Base-by-base conservation (phyloP, 306 rosid genomes). In the Arachis stenosperma region DNA sequence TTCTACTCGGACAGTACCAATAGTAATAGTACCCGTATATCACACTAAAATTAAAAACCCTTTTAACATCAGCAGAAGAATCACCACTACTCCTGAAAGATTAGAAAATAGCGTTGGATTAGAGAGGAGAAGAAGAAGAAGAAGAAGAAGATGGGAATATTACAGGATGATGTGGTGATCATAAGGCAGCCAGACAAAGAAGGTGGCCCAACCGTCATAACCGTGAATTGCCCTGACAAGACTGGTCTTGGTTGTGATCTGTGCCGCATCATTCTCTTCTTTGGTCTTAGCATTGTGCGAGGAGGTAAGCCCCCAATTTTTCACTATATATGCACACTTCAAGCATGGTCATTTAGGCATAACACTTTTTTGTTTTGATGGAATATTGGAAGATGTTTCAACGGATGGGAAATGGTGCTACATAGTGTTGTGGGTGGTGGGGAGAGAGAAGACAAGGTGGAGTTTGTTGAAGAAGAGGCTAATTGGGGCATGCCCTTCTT, bases 351-450 rank as follows among this genome's bases (percentile, higher is more conserved):
- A 22, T 22, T 22, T 22, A 1, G 27, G 27, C 27, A 22, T 22
- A 22, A 22, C 27, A 22, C 27, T 62, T 12, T 8, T 8, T 62
- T 51, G 69, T 39, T 43, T 66, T 70, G 15, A 9, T 81, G 70
- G 22, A 11, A 79, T 69, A 14, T 64, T 67, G 86, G 86, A 82
- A 94, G 99, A 94, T 64, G 89, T 94, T 6, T 86, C 97, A 4
- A 94, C 99, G 9, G 99, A 94, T 74, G 99, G 99, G 29, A 91
- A 79, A 82, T 94, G 99, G 99, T 94, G 99, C 85, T 94, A 84
- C 84, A n/a, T 94, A 66, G 93, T 94, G 40, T 87, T 94, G 46
- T 91, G 97, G 99, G 99, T 94, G 69, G 50, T 67, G 40, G 99
- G 96, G 51, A 88, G 79, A 29, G 83, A 88, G 3, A 80, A 80